Evolutionary conservation across 257 asterid genomes (phyloP).

Genomic region (Cynanchum wilfordii): DNA sequence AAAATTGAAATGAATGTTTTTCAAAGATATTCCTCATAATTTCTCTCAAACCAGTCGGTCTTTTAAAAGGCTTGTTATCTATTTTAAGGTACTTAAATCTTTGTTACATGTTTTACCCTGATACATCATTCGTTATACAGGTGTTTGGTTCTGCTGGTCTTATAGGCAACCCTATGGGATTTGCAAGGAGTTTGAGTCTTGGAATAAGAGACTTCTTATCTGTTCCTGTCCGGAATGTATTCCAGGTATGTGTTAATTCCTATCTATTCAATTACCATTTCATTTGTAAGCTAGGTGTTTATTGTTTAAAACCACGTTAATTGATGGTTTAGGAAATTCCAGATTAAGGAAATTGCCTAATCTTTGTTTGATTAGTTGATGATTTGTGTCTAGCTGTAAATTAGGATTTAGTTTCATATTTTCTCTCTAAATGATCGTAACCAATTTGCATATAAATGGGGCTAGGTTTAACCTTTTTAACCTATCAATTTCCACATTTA

Average conservation of each 20-base stretch:
- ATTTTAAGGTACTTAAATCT: neutral
- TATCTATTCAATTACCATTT: neutral
- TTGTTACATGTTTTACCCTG: neutral
- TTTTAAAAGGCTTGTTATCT: neutral
- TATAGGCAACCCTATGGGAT: slow-evolving; percentile 94
- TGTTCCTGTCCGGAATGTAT: slow-evolving; percentile 78
- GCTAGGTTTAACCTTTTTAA: too few species aligned
- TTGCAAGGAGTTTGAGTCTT: slow-evolving; percentile 85
- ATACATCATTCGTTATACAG: slow-evolving; percentile 33
- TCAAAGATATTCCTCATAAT: slow-evolving; percentile 5
- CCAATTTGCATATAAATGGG: too few species aligned
- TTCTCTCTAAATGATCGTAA: too few species aligned
- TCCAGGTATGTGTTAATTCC: slow-evolving; percentile 48
- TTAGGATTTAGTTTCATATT: too few species aligned
- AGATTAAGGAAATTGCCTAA: too few species aligned
- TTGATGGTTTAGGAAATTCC: too few species aligned
- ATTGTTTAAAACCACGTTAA: too few species aligned
- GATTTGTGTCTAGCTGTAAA: too few species aligned
- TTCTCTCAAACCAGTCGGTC: neutral
- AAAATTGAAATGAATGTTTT: neutral
- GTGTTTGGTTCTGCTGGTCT: slow-evolving; percentile 98
- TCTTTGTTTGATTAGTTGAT: too few species aligned
- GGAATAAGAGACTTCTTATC: slow-evolving; percentile 93
- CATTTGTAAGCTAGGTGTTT: neutral
- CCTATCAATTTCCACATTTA: neutral